A percentile compares a stretch with the other conserved stretches of the same genome.
phyloP scores from a whole-genome alignment of 208 protist genomes.

The Wallacemonas sp. region DNA sequence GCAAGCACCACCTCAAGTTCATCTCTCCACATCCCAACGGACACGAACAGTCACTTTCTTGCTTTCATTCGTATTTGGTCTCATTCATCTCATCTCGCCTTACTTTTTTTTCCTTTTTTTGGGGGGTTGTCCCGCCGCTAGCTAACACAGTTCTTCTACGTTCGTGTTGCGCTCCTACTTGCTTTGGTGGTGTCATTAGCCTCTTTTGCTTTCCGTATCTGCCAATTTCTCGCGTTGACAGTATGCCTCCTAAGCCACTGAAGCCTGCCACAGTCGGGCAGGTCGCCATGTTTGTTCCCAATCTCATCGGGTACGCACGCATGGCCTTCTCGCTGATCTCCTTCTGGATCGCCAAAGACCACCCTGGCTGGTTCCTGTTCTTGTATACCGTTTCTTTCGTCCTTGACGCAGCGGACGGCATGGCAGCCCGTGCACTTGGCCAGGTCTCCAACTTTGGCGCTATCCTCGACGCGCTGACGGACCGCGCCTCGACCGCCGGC shows the following conservation, averaged over 20 bases:
- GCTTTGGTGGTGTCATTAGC: neutral
- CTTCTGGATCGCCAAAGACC: slow-evolving; percentile 68
- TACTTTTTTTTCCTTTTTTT: neutral
- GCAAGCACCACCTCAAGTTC: too few relatives aligned
- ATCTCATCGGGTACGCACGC: slow-evolving; percentile 92
- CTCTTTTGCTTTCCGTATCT: slow-evolving; percentile 11
- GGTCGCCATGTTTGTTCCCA: slow-evolving; percentile 86
- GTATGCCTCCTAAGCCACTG: slow-evolving; percentile 16
- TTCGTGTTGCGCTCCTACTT: neutral
- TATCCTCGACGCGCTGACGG: slow-evolving; percentile 95
- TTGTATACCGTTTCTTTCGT: slow-evolving; percentile 83
- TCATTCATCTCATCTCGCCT: neutral
- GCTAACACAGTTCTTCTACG: too few relatives aligned
- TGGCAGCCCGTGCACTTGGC: slow-evolving; percentile 78
- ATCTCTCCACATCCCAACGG: too few relatives aligned
- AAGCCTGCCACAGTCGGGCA: slow-evolving; percentile 13
- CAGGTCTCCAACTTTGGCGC: slow-evolving; percentile 93
- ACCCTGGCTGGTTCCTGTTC: slow-evolving; percentile 68
- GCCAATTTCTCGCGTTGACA: neutral
- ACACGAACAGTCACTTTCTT: too few relatives aligned
- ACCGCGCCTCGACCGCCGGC: slow-evolving; percentile 89
- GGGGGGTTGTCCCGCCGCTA: neutral
- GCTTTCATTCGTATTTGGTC: too few relatives aligned
- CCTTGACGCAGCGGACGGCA: slow-evolving; percentile 91
- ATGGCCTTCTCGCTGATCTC: slow-evolving; percentile 67